Evolutionary conservation across 306 rosid genomes (phyloP).

Genomic region (Arachis hypogaea): DNA sequence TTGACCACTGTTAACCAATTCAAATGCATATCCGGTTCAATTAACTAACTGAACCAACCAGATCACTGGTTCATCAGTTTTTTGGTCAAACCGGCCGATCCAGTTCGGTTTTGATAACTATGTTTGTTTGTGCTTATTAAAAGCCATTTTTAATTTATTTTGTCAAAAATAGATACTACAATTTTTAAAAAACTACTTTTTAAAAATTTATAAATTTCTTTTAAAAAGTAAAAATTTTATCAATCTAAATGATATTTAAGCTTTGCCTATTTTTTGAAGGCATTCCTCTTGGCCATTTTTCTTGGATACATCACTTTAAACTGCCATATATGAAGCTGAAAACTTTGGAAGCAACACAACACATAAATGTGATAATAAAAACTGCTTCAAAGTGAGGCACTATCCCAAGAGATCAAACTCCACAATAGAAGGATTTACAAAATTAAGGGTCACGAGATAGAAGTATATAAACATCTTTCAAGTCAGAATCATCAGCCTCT

Average conservation of each 20-base stretch:
- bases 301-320: neutral
- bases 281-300: too few relatives aligned
- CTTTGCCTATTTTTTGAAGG: neutral
- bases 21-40: too few relatives aligned
- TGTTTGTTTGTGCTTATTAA: too few relatives aligned
- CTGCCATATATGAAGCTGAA: neutral
- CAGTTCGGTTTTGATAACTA: too few relatives aligned
- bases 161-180: too few relatives aligned
- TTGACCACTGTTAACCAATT: too few relatives aligned
- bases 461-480: neutral
- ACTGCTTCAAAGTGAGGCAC: constrained; percentile 30
- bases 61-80: too few relatives aligned
- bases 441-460: constrained; percentile 21
- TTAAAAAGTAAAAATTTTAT: neutral
- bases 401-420: neutral
- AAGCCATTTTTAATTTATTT: too few relatives aligned
- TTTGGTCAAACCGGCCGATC: too few relatives aligned
- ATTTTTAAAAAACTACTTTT: too few relatives aligned
- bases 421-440: constrained; percentile 33
- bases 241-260: neutral
- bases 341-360: neutral
- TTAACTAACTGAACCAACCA: too few relatives aligned
- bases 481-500: constrained; percentile 26
- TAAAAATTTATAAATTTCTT: too few relatives aligned
- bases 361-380: neutral